phyloP scores from a whole-genome alignment of 108 stramenopile species.

The Aureococcus anophagefferens region DNA sequence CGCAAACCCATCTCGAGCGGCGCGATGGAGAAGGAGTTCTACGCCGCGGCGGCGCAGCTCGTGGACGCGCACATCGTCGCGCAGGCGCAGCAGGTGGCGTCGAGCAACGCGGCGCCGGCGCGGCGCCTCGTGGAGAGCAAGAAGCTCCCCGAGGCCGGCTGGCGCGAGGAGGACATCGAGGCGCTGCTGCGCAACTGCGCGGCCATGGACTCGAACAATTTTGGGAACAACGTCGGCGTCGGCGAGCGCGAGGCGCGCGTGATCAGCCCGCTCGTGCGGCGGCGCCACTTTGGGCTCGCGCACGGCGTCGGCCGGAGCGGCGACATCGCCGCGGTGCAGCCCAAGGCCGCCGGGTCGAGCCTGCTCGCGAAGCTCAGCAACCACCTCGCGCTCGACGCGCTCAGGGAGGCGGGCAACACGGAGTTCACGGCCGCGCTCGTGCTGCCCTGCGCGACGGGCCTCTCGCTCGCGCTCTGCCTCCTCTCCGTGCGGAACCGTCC shows the following conservation, averaged over 20 bases:
- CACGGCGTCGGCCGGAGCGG: slow-evolving; percentile 97
- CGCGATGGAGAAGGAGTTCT: slow-evolving; percentile 6
- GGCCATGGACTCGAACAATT: slow-evolving; percentile 54
- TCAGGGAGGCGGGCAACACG: slow-evolving; percentile 68
- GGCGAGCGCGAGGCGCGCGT: slow-evolving; percentile 98
- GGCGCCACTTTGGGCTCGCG: slow-evolving; percentile 75
- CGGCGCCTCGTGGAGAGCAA: slow-evolving; percentile 28
- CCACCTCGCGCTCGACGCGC: slow-evolving; percentile 66
- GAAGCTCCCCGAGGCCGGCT: slow-evolving; percentile 34
- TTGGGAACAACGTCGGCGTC: slow-evolving; percentile 64
- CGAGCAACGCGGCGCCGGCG: slow-evolving; percentile 1
- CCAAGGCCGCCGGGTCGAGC: slow-evolving; percentile 95
- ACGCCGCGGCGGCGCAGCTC: neutral
- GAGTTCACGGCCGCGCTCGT: slow-evolving; percentile 27
- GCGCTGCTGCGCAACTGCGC: slow-evolving; percentile 31
- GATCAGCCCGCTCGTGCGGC: slow-evolving; percentile 70
- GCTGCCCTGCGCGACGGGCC: slow-evolving; percentile 48
- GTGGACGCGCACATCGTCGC: slow-evolving; percentile 11
- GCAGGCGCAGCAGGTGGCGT: slow-evolving; percentile 17
- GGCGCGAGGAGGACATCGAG: slow-evolving; percentile 40
- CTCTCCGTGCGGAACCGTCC: slow-evolving; percentile 15
- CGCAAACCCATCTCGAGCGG: no score
- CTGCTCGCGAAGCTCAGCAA: slow-evolving; percentile 72
- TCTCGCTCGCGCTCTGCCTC: slow-evolving; percentile 26
- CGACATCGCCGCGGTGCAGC: slow-evolving; percentile 92